phyloP scores from a whole-genome alignment of 768 basidiomycete genomes.

The Suillus plorans region DNA sequence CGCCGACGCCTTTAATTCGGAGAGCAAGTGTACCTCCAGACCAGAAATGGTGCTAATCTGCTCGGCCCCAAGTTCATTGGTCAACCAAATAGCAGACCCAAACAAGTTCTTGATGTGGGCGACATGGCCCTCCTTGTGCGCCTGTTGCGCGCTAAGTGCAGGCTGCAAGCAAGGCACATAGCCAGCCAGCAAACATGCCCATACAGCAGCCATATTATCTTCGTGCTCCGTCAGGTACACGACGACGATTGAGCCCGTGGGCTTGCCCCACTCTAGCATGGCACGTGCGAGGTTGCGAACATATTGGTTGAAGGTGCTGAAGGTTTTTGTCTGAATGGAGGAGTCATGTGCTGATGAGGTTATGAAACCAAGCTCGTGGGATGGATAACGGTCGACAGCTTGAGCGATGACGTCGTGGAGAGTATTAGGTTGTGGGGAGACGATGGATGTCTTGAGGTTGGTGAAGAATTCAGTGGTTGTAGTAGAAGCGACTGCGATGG shows the following conservation, averaged over 20 bases:
- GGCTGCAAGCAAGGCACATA: conserved; percentile 32
- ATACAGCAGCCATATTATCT: conserved; percentile 33
- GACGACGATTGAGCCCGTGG: conserved; percentile 25
- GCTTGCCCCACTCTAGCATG: conserved; percentile 23
- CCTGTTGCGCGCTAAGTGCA: conserved; percentile 32
- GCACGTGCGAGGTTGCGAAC: conserved; percentile 22
- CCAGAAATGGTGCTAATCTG: conserved; percentile 23
- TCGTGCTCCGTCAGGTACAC: conserved; percentile 33
- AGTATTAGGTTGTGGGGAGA: conserved; percentile 11
- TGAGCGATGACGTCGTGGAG: conserved; percentile 23
- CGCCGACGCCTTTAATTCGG: conserved; percentile 20
- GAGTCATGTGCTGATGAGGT: conserved; percentile 31
- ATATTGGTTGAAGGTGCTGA: conserved; percentile 18
- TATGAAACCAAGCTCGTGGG: conserved; percentile 27
- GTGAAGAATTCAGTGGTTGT: conserved; percentile 10
- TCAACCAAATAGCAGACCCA: conserved; percentile 32
- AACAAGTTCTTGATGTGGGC: conserved; percentile 30
- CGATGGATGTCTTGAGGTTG: conserved; percentile 2
- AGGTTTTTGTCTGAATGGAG: conserved; percentile 26
- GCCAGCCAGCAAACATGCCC: conserved; percentile 32
- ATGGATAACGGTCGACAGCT: conserved; percentile 22
- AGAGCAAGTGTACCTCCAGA: conserved; percentile 25
- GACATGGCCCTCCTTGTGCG: conserved; percentile 30
- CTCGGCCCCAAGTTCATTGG: conserved; percentile 26
- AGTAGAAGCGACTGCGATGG: conserved; percentile 13